phyloP scores from a whole-genome alignment of 169 alveolate genomes.

The Cryptosporidium sp. region DNA sequence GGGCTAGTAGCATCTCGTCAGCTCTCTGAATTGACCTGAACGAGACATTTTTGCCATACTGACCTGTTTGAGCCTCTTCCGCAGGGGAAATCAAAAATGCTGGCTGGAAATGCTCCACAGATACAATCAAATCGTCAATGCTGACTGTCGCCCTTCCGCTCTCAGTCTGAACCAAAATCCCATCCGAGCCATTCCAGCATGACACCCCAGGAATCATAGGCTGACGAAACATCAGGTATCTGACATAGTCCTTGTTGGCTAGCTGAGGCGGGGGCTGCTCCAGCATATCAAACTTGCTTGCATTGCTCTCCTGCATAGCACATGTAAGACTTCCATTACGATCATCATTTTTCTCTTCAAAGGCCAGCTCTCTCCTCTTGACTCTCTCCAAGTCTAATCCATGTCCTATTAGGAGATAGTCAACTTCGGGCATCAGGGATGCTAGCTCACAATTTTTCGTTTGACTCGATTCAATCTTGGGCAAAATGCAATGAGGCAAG shows the following conservation, averaged over 20 bases:
- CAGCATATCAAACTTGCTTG: constrained; percentile 17
- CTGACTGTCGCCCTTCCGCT: constrained; percentile 25
- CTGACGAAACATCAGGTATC: constrained; percentile 56
- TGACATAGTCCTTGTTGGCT: constrained; percentile 32
- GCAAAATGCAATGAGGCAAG: constrained; percentile 42
- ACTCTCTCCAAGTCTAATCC: constrained; percentile 22
- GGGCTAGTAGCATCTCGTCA: constrained; percentile 12
- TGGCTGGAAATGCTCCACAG: constrained; percentile 22
- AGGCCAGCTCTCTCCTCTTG: background rate
- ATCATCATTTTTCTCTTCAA: background rate
- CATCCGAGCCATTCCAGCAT: constrained; percentile 50
- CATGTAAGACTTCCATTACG: background rate
- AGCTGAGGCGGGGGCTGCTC: constrained; percentile 46
- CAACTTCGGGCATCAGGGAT: constrained; percentile 31
- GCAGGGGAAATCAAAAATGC: constrained; percentile 64
- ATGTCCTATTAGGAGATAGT: constrained; percentile 35
- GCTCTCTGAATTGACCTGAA: constrained; percentile 54
- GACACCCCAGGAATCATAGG: constrained; percentile 30
- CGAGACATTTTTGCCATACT: constrained; percentile 55
- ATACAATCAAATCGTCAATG: constrained; percentile 22
- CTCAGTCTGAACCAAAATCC: constrained; percentile 27
- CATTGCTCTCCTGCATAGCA: background rate
- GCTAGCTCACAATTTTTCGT: constrained; percentile 12
- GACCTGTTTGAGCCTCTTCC: constrained; percentile 46
- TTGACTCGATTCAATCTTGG: constrained; percentile 7